Percentiles rank a stretch among this genome's conserved stretches.
phyloP scores from a whole-genome alignment of 768 basidiomycete species.

The Leccinum barrowsii region DNA sequence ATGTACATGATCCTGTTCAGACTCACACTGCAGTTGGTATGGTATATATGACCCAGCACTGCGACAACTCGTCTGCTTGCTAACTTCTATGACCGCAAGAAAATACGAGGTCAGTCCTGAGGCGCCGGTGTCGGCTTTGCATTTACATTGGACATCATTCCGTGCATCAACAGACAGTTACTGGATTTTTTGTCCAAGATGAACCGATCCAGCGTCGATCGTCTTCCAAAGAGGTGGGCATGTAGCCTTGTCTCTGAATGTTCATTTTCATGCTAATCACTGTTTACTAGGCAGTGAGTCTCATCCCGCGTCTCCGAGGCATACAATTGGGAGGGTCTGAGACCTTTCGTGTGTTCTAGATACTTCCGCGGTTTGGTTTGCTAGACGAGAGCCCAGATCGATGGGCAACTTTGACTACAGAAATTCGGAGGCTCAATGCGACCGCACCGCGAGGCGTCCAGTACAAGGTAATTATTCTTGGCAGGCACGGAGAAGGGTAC shows the following conservation, averaged over 20 bases:
- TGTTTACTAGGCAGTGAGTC: neutral
- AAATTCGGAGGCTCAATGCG: conserved; percentile 35
- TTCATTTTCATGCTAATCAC: neutral
- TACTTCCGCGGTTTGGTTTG: conserved; percentile 5
- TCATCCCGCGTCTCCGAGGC: neutral
- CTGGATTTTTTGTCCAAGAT: conserved; percentile 12
- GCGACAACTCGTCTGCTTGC: neutral
- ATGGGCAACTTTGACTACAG: conserved; percentile 43
- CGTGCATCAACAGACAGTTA: neutral
- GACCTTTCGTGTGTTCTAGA: neutral
- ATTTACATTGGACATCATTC: neutral
- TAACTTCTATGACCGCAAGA: neutral
- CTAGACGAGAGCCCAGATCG: conserved; percentile 33
- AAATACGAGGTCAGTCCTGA: neutral
- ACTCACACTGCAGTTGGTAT: neutral
- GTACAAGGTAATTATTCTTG: conserved; percentile 56
- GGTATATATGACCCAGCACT: neutral
- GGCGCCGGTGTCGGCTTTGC: neutral
- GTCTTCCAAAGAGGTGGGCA: neutral
- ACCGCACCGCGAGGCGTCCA: conserved; percentile 1
- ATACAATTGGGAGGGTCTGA: neutral
- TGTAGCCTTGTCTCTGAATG: neutral
- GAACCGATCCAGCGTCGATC: neutral
- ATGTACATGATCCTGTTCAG: neutral
- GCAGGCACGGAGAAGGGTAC: conserved; percentile 55